Conservation (phyloP, 306 rosid species). For the Argentina anserina region DNA sequence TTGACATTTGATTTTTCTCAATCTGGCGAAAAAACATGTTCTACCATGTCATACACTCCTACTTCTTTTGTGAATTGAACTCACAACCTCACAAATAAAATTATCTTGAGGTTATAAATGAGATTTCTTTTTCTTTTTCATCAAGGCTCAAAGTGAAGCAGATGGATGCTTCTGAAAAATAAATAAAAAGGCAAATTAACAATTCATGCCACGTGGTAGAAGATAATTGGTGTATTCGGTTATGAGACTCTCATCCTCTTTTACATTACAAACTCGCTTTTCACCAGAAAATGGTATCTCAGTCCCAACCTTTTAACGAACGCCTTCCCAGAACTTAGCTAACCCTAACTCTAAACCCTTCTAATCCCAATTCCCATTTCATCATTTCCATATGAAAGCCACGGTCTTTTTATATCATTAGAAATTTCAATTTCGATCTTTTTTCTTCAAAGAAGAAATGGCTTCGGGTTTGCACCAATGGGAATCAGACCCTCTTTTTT, state of each 20-base stretch:
- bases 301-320: background rate
- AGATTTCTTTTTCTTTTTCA: too few relatives aligned
- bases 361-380: background rate
- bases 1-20: too few relatives aligned
- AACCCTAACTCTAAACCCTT: slow-evolving; percentile 11
- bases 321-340: background rate
- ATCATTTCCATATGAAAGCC: background rate
- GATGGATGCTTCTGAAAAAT: too few relatives aligned
- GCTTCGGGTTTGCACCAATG: slow-evolving; percentile 37
- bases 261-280: background rate
- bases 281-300: background rate
- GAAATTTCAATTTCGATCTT: background rate
- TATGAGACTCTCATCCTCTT: background rate
- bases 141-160: too few relatives aligned
- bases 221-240: background rate
- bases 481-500: slow-evolving; percentile 43
- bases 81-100: too few relatives aligned
- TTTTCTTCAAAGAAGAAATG: background rate
- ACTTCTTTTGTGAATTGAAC: too few relatives aligned
- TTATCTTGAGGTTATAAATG: too few relatives aligned
- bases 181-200: too few relatives aligned
- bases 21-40: too few relatives aligned
- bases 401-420: background rate
- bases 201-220: background rate
- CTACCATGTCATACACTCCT: too few relatives aligned